Percentiles rank a stretch among this genome's conserved stretches.
Conservation (phyloP, 73 alveolate species). For the Paramecium octaurelia region DNA sequence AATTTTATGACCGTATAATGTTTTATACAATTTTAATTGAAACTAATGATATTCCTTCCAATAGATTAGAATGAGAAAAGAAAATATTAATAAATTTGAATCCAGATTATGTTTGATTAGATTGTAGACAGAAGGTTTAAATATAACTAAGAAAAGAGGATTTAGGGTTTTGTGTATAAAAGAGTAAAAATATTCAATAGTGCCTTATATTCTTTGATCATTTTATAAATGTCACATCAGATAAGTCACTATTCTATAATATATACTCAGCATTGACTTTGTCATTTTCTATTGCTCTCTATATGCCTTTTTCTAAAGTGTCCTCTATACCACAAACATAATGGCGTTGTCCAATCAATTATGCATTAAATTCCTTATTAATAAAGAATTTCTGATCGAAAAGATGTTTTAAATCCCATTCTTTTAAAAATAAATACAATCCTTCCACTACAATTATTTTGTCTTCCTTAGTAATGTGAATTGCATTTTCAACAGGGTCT, state of each 20-base stretch:
- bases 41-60: conserved; percentile 76
- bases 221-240: background rate
- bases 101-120: conserved; percentile 73
- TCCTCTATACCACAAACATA: conserved; percentile 32
- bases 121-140: conserved; percentile 78
- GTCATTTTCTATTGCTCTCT: background rate
- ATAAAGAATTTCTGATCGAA: conserved; percentile 52
- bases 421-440: conserved; percentile 49
- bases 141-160: conserved; percentile 73
- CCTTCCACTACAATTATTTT: conserved; percentile 51
- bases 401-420: conserved; percentile 3
- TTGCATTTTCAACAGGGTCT: conserved; percentile 56
- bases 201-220: conserved; percentile 78
- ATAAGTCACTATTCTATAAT: background rate
- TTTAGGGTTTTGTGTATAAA: conserved; percentile 70
- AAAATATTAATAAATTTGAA: conserved; percentile 76
- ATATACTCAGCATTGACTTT: background rate
- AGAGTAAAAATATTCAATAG: conserved; percentile 61
- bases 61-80: conserved; percentile 82
- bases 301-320: background rate
- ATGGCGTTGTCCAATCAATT: background rate
- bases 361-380: background rate
- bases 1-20: conserved; percentile 72
- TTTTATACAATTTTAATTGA: background rate
- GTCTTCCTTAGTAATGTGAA: conserved; percentile 9